Percentiles rank a stretch among this genome's conserved stretches.
Conservation (phyloP, 345 rosid genomes). For the Aurinia saxatilis region DNA sequence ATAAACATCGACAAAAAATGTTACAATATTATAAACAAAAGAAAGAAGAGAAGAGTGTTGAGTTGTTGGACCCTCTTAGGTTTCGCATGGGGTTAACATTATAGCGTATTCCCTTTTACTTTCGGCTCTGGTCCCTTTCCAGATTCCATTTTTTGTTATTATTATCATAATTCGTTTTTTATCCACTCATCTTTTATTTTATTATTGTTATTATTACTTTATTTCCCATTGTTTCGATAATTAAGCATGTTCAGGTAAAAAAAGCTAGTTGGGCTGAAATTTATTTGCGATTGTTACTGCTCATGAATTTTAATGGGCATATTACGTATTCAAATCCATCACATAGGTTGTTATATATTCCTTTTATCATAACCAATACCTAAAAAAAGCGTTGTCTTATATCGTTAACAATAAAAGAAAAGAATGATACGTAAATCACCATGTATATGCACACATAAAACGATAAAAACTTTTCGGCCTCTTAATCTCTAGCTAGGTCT, state of each 20-base stretch:
- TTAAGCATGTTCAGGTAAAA: not conserved
- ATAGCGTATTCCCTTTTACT: slow-evolving; percentile 24
- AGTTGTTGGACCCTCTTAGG: slow-evolving; percentile 28
- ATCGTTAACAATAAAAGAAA: too few species aligned
- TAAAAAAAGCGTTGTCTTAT: too few species aligned
- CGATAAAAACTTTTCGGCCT: too few species aligned
- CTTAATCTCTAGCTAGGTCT: not conserved
- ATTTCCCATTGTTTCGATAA: too few species aligned
- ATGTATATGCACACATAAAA: too few species aligned
- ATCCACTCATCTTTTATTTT: slow-evolving; percentile 19
- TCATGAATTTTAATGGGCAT: slow-evolving; percentile 7
- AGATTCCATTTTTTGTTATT: slow-evolving; percentile 12
- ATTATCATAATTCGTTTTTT: slow-evolving; percentile 12
- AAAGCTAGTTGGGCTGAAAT: slow-evolving; percentile 2
- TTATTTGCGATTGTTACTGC: slow-evolving; percentile 3
- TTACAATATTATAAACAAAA: not conserved
- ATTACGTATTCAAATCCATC: not conserved
- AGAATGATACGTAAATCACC: not conserved
- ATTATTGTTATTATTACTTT: not conserved
- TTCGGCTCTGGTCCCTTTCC: slow-evolving; percentile 33
- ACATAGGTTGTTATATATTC: not conserved
- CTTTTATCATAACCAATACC: not conserved
- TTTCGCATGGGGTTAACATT: slow-evolving; percentile 31
- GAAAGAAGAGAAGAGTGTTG: slow-evolving; percentile 15
- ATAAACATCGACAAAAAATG: not conserved